Conservation (phyloP, 345 rosid species). For the Sapria himalayana region DNA sequence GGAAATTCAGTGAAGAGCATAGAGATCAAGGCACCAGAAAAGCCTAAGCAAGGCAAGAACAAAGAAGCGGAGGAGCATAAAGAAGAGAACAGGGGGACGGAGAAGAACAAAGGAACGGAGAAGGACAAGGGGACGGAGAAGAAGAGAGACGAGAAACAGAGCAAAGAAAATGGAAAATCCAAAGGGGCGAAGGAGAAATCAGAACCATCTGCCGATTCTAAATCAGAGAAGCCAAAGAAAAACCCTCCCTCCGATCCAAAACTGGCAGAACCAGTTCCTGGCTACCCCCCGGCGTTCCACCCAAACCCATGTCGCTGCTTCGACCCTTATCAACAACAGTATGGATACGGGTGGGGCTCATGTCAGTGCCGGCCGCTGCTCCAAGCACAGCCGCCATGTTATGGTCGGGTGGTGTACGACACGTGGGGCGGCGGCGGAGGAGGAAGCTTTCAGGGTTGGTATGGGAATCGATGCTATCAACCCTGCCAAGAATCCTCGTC, state of each 20-base stretch:
- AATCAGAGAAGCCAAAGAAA: constrained; percentile 5
- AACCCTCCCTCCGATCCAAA: constrained; percentile 4
- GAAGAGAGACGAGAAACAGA: background rate
- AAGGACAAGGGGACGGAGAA: background rate
- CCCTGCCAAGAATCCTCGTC: constrained; percentile 28
- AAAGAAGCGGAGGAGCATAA: constrained; percentile 1
- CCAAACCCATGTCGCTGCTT: constrained; percentile 8
- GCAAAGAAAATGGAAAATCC: background rate
- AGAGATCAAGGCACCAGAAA: constrained; percentile 15
- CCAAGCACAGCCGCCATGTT: constrained; percentile 9
- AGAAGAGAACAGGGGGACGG: constrained; percentile 5
- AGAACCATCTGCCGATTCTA: too few species aligned
- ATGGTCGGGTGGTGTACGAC: constrained; percentile 36
- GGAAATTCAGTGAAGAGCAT: constrained; percentile 37
- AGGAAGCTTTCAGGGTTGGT: constrained; percentile 6
- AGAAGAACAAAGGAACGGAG: constrained; percentile 6
- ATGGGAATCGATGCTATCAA: constrained; percentile 18
- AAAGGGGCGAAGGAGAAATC: constrained; percentile 4
- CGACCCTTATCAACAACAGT: constrained; percentile 12
- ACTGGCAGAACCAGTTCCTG: constrained; percentile 8
- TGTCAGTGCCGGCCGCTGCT: constrained; percentile 10
- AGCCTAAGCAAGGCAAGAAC: constrained; percentile 12
- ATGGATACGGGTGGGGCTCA: constrained; percentile 15
- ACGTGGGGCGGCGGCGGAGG: constrained; percentile 34
- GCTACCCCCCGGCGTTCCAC: constrained; percentile 3